Evolutionary conservation across 1,139 yeast genomes (phyloP), one percentile per base, ranked within the genome.

Genomic region (Suhomyces taliae): DNA sequence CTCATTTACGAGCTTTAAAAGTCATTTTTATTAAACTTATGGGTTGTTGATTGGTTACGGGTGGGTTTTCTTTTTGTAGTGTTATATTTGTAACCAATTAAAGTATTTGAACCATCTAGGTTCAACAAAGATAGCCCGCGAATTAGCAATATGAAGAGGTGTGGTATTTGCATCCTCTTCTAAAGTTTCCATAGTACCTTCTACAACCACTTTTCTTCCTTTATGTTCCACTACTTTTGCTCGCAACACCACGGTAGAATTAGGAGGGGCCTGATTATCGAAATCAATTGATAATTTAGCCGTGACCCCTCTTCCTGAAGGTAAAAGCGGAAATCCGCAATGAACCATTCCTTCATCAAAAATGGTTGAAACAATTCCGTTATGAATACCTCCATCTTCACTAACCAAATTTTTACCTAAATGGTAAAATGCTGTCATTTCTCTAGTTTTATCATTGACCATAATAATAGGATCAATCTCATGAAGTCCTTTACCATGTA

Each of bases 281-380:
- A 88, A 93, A 50, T 87, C 76, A 14, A 93, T 74, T 12, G 79
- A 70, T 39, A 93, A 70, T 42, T 78, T 77, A 0, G 96, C 99
- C 1, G 99, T 93, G 15, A 93, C 97, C n/a, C 98, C 98, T 45
- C 85, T 76, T 47, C 82, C 80, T 46, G 85, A 82, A 1, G 99
- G 98, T n/a, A 93, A 72, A 32, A 77, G 69, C 6, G 91, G 83
- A 61, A 90, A 93, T 15, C 97, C 98, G 60, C 96, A 88, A 40
- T 83, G 77, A 58, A 97, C 90, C 39, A 93, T 72, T 0, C 88
- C 85, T 63, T 93, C 99, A 64, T 93, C 99, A 41, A 93, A 60
- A 35, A 93, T 68, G 2, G 97, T 85, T 1, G 97, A 82, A 2
- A 91, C 69, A 5, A 91, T 75, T 0, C 99, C 99, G 54, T 93